These are phyloP conservation scores for Ramichloridium luteum DNA, from an alignment of 2,329 filamentous ascomycete species.

Conservation along the genomic window DNA sequence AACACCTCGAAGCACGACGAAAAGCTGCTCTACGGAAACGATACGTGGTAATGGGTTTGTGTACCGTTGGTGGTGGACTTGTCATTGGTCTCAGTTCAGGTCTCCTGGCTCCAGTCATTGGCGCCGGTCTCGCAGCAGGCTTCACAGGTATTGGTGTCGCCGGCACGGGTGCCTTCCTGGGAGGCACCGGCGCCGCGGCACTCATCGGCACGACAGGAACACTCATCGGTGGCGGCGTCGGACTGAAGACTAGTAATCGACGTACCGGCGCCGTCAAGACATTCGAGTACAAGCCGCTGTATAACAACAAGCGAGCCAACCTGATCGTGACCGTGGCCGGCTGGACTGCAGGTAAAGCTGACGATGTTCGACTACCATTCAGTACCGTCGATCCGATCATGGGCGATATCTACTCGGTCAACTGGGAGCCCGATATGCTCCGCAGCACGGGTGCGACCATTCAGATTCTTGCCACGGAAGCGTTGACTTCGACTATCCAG, in stretches of 20 bases:
- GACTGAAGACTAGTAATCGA: constrained; percentile 69
- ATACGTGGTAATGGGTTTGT: constrained; percentile 91
- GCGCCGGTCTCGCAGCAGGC: constrained; percentile 81
- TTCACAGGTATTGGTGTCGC: constrained; percentile 90
- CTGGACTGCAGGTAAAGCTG: constrained; percentile 97
- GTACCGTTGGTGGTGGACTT: constrained; percentile 85
- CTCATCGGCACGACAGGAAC: constrained; percentile 86
- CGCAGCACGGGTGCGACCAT: constrained; percentile 97
- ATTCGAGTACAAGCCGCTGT: constrained; percentile 89
- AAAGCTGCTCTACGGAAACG: constrained; percentile 71
- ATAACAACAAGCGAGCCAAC: constrained; percentile 97
- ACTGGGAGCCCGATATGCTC: constrained; percentile 98
- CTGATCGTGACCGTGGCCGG: constrained; percentile 89
- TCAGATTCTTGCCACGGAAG: constrained; percentile 95
- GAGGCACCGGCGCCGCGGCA: constrained; percentile 82
- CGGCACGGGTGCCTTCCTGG: constrained; percentile 78
- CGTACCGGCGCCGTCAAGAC: constrained; percentile 87
- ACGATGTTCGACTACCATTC: constrained; percentile 89
- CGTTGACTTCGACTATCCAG: constrained; percentile 88
- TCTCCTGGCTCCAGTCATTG: constrained; percentile 82
- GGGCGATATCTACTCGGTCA: constrained; percentile 92
- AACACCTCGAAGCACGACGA: constrained; percentile 76
- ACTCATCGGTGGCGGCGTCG: constrained; percentile 76
- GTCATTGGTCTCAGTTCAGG: constrained; percentile 94
- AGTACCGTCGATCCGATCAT: constrained; percentile 95